These are phyloP conservation scores for Linum trigynum DNA, from an alignment of 345 rosid species.

Conservation along the genomic window DNA sequence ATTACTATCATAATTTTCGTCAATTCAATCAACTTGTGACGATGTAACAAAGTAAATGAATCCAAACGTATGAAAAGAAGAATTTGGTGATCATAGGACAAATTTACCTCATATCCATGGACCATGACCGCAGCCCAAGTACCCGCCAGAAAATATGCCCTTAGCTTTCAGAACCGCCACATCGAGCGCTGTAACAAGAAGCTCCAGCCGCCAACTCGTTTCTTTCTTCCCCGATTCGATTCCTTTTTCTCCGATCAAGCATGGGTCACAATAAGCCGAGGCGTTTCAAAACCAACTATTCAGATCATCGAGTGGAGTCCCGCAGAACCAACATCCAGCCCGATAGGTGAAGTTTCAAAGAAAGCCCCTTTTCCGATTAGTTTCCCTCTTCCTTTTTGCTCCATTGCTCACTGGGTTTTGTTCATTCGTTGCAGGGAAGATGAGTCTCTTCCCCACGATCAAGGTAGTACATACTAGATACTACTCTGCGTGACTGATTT, in stretches of 20 bases:
- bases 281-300: conserved; percentile 32
- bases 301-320: conserved; percentile 34
- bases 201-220: no score
- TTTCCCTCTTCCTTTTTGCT: background rate
- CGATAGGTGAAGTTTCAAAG: conserved; percentile 18
- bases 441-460: conserved; percentile 47
- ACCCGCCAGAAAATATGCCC: no score
- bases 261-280: conserved; percentile 52
- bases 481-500: background rate
- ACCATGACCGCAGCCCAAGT: no score
- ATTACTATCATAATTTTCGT: no score
- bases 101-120: no score
- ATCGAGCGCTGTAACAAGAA: background rate
- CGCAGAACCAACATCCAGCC: conserved; percentile 29
- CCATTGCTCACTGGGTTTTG: background rate
- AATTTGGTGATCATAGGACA: no score
- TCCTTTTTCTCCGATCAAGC: background rate
- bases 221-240: background rate
- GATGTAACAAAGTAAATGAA: no score
- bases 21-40: no score
- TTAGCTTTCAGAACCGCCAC: background rate
- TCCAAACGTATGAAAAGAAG: no score
- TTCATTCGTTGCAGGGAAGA: conserved; percentile 36
- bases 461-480: conserved; percentile 21
- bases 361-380: background rate